These are phyloP conservation scores for Penicillium waksmanii DNA, from an alignment of 495 filamentous ascomycete genomes.

Conservation along the genomic window DNA sequence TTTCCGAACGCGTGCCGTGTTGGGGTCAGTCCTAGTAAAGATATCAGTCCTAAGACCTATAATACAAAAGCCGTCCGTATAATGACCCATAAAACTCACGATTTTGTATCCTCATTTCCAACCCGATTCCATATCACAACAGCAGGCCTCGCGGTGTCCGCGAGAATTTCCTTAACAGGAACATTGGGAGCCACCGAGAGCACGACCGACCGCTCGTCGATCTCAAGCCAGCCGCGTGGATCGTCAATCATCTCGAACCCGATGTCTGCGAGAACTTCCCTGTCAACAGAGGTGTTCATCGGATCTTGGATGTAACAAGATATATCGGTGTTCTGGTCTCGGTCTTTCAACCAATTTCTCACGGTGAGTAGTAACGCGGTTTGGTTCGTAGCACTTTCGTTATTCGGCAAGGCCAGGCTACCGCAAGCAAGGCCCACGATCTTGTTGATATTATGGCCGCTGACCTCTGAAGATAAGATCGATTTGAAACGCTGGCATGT, in stretches of 20 bases:
- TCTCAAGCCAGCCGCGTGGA: slow-evolving; percentile 36
- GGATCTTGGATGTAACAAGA: slow-evolving; percentile 38
- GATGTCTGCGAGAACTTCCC: slow-evolving; percentile 20
- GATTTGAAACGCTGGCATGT: slow-evolving; percentile 2
- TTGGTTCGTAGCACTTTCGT: not conserved
- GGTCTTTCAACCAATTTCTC: slow-evolving; percentile 1
- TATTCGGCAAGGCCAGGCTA: not conserved
- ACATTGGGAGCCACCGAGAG: slow-evolving; percentile 38
- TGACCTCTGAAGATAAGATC: slow-evolving; percentile 1
- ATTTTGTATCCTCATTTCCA: too few species aligned
- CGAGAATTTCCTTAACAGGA: slow-evolving; percentile 40
- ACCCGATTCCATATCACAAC: slow-evolving; percentile 41
- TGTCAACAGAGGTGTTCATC: slow-evolving; percentile 27
- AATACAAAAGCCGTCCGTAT: too few species aligned
- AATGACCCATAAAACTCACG: too few species aligned
- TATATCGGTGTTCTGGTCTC: slow-evolving; percentile 7
- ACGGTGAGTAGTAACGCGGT: not conserved
- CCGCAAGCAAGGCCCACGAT: slow-evolving; percentile 9
- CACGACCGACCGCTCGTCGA: slow-evolving; percentile 34
- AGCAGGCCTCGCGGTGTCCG: slow-evolving; percentile 35
- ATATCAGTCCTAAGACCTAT: too few species aligned
- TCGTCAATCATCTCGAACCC: slow-evolving; percentile 32
- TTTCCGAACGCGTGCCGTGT: too few species aligned
- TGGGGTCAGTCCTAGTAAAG: too few species aligned
- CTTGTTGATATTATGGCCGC: slow-evolving; percentile 1